These are phyloP conservation scores for Logfia minima DNA, from an alignment of 129 eudicot genomes.

Conservation along the genomic window DNA sequence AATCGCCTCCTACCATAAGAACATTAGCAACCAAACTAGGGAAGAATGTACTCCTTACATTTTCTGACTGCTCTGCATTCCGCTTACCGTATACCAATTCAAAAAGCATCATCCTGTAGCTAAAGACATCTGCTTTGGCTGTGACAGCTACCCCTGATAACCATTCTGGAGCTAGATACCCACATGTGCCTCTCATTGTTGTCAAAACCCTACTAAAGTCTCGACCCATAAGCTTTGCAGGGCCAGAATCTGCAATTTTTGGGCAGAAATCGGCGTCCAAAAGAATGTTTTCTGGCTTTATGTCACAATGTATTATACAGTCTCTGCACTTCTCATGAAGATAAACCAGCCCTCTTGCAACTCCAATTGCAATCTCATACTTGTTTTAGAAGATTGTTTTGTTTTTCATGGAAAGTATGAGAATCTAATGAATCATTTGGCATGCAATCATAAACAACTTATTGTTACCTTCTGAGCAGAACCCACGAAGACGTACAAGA, in stretches of 20 bases:
- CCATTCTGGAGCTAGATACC: slow-evolving; percentile 89
- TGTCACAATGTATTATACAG: slow-evolving; percentile 81
- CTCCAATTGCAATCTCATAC: slow-evolving; percentile 60
- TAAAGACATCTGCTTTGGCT: slow-evolving; percentile 73
- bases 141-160: slow-evolving; percentile 72
- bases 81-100: slow-evolving; percentile 62
- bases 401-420: slow-evolving; percentile 42
- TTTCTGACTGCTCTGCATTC: slow-evolving; percentile 37
- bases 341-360: slow-evolving; percentile 65
- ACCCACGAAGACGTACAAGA: slow-evolving; percentile 75
- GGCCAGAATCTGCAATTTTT: slow-evolving; percentile 71
- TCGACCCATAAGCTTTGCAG: slow-evolving; percentile 75
- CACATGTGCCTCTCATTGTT: slow-evolving; percentile 73
- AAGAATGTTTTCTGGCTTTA: slow-evolving; percentile 78
- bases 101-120: slow-evolving; percentile 74
- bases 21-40: slow-evolving; percentile 50
- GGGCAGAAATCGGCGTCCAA: slow-evolving; percentile 54
- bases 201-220: slow-evolving; percentile 77
- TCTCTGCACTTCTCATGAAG: slow-evolving; percentile 72
- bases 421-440: slow-evolving; percentile 57
- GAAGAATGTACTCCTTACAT: slow-evolving; percentile 32
- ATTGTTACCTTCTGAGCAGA: slow-evolving; percentile 50
- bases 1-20: slow-evolving; percentile 50
- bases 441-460: slow-evolving; percentile 64
- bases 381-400: slow-evolving; percentile 30